Conservation (phyloP, 2,329 filamentous ascomycete species). For the Pseudocercospora eumusae region DNA sequence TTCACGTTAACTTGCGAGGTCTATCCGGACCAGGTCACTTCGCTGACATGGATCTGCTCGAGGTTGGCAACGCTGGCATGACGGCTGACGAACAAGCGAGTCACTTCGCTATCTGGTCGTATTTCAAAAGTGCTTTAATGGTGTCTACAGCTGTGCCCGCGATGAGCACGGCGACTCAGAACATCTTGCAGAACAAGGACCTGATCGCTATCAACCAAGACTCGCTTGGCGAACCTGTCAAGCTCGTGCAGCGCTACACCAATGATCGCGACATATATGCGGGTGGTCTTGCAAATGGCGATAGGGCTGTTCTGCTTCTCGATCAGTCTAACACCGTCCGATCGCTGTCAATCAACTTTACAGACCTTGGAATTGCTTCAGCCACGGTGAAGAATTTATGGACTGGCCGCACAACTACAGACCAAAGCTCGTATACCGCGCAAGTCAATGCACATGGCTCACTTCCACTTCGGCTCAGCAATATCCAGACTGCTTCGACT, state of each 20-base stretch:
- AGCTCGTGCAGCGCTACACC: slow-evolving; percentile 48
- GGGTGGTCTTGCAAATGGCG: slow-evolving; percentile 41
- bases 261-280: slow-evolving; percentile 45
- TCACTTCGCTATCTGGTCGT: slow-evolving; percentile 38
- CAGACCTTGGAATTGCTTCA: slow-evolving; percentile 37
- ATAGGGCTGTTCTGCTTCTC: slow-evolving; percentile 42
- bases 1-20: slow-evolving; percentile 34
- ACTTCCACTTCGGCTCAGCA: slow-evolving; percentile 41
- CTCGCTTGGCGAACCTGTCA: slow-evolving; percentile 53
- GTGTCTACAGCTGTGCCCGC: slow-evolving; percentile 27
- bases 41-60: slow-evolving; percentile 36
- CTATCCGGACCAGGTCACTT: slow-evolving; percentile 34
- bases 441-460: slow-evolving; percentile 35
- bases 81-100: slow-evolving; percentile 33
- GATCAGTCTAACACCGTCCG: slow-evolving; percentile 43
- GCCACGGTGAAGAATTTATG: slow-evolving; percentile 44
- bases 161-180: slow-evolving; percentile 27
- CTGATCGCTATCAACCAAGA: slow-evolving; percentile 63
- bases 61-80: slow-evolving; percentile 39
- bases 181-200: slow-evolving; percentile 52
- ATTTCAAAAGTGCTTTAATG: slow-evolving; percentile 37
- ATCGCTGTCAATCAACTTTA: slow-evolving; percentile 39
- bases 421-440: slow-evolving; percentile 29
- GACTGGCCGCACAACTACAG: slow-evolving; percentile 29
- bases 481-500: slow-evolving; percentile 31